Percentiles rank a stretch among this genome's conserved stretches.
These are phyloP conservation scores for Amauroascus niger DNA, from an alignment of 2,329 filamentous ascomycete species.

Conservation along the genomic window DNA sequence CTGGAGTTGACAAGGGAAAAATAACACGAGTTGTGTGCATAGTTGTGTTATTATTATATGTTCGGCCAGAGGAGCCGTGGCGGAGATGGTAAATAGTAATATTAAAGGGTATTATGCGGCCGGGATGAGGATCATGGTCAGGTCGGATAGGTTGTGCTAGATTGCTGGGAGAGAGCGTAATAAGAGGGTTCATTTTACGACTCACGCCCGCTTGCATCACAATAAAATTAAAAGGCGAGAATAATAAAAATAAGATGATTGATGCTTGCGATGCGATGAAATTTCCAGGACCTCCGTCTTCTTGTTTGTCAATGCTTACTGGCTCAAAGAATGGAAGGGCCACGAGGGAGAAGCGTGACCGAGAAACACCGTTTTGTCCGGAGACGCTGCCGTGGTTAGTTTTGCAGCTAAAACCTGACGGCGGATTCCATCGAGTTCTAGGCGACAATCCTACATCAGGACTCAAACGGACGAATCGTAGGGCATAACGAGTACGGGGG, in stretches of 20 bases:
- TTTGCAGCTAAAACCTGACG: constrained; percentile 13
- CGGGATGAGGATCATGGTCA: constrained; percentile 8
- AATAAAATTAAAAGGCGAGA: constrained; percentile 2
- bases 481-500: constrained; percentile 10
- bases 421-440: constrained; percentile 14
- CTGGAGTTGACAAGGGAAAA: constrained; percentile 12
- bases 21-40: constrained; percentile 13
- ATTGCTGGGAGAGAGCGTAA: constrained; percentile 1
- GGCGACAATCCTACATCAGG: constrained; percentile 11
- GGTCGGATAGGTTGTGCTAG: constrained; percentile 9
- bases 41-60: constrained; percentile 17
- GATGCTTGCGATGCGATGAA: constrained; percentile 1
- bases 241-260: constrained; percentile 6
- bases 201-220: constrained; percentile 10
- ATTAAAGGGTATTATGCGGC: constrained; percentile 4
- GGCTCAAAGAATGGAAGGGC: no score
- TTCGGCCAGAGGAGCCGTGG: constrained; percentile 10
- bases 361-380: constrained; percentile 13
- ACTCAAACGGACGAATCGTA: constrained; percentile 4
- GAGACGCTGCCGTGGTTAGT: constrained; percentile 13
- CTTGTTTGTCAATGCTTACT: constrained; percentile 3
- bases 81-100: neutral
- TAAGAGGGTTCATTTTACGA: constrained; percentile 10
- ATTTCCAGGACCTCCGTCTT: constrained; percentile 3
- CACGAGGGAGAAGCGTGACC: constrained; percentile 1